These are phyloP conservation scores for Debaryomyces sp. DNA, from an alignment of 1,139 yeast genomes.

Conservation along the genomic window DNA sequence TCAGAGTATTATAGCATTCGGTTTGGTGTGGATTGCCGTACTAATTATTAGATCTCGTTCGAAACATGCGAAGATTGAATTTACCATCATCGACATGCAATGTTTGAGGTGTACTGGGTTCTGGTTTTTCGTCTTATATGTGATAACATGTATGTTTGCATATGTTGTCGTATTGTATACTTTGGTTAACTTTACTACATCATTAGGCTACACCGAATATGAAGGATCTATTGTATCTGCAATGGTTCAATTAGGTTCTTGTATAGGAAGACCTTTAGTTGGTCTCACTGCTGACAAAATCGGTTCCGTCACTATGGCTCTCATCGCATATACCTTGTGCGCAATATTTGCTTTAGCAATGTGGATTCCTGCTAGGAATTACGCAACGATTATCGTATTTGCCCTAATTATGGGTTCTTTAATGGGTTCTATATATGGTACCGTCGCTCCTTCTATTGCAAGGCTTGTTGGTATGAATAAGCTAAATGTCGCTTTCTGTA, in stretches of 20 bases:
- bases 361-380: slow-evolving; percentile 41
- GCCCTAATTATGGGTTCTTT: slow-evolving; percentile 29
- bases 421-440: slow-evolving; percentile 34
- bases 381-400: slow-evolving; percentile 30
- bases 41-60: slow-evolving; percentile 26
- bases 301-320: slow-evolving; percentile 44
- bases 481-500: slow-evolving; percentile 50
- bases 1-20: slow-evolving; percentile 39
- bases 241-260: slow-evolving; percentile 46
- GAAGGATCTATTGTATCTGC: slow-evolving; percentile 50
- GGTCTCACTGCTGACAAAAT: slow-evolving; percentile 41
- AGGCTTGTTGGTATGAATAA: slow-evolving; percentile 50
- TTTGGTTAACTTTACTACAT: slow-evolving; percentile 46
- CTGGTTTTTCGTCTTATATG: slow-evolving; percentile 32
- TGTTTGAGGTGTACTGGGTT: slow-evolving; percentile 33
- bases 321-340: slow-evolving; percentile 24
- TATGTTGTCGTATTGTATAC: slow-evolving; percentile 49
- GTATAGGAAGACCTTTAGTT: slow-evolving; percentile 42
- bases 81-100: slow-evolving; percentile 34
- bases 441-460: slow-evolving; percentile 34
- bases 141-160: slow-evolving; percentile 45
- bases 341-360: slow-evolving; percentile 33
- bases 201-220: slow-evolving; percentile 42
- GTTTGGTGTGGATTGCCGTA: slow-evolving; percentile 34
- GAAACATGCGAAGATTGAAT: slow-evolving; percentile 31